These are phyloP conservation scores for Candida palmyrensis DNA, from an alignment of 805 yeast species.

Conservation along the genomic window DNA sequence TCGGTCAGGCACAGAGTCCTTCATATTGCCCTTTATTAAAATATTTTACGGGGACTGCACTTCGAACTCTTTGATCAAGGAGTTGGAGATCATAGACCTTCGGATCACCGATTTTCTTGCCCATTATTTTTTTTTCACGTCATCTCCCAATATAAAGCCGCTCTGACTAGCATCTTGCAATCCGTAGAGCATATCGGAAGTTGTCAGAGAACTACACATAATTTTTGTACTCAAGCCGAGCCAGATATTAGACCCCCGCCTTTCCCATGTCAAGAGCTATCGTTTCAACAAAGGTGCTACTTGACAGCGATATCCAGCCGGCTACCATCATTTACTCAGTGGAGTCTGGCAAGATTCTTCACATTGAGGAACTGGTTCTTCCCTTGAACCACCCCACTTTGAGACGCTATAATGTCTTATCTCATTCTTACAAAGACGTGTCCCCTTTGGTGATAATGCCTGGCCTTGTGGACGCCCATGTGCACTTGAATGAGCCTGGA, in stretches of 20 bases:
- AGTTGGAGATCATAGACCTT: too few species aligned
- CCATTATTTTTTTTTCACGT: too few species aligned
- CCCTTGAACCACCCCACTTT: slow-evolving; percentile 36
- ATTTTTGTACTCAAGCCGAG: too few species aligned
- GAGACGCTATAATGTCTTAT: slow-evolving; percentile 36
- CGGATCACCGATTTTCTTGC: too few species aligned
- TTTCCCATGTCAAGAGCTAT: slow-evolving; percentile 57
- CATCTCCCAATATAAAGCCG: too few species aligned
- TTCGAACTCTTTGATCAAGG: too few species aligned
- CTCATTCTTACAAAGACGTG: slow-evolving; percentile 44
- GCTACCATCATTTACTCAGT: slow-evolving; percentile 64
- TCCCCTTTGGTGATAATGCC: slow-evolving; percentile 71
- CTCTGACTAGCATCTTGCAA: too few species aligned
- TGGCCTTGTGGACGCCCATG: slow-evolving; percentile 91
- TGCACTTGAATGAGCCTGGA: slow-evolving; percentile 96
- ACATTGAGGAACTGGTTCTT: slow-evolving; percentile 36
- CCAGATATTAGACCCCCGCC: too few species aligned
- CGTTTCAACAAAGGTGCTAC: slow-evolving; percentile 53
- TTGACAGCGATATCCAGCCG: slow-evolving; percentile 41
- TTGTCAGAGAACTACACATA: not conserved
- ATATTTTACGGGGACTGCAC: too few species aligned
- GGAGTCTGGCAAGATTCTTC: slow-evolving; percentile 48
- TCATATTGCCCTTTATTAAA: too few species aligned
- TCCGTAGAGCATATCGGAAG: too few species aligned
- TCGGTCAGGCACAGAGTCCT: too few species aligned